A percentile compares a stretch with the other conserved stretches of the same genome.
Conservation (phyloP, 306 rosid genomes). For the Sphenostylis stenocarpa region DNA sequence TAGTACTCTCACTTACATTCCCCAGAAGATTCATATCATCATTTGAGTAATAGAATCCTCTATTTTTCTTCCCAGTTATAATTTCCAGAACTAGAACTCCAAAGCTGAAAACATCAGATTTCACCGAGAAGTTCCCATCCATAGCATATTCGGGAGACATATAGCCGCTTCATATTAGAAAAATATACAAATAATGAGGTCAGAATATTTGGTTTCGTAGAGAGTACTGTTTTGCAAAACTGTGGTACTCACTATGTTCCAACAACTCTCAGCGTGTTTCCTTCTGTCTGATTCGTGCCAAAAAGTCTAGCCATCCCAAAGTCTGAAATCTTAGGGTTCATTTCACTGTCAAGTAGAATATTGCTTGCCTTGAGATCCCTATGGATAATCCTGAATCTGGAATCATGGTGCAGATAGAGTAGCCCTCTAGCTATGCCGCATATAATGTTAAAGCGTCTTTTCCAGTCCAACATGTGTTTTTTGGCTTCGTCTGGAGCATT, state of each 20-base stretch:
- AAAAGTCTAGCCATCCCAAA: conserved; percentile 86
- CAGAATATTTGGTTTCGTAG: background rate
- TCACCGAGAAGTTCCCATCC: conserved; percentile 69
- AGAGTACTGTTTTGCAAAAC: background rate
- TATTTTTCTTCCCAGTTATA: conserved; percentile 63
- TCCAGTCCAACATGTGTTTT: conserved; percentile 48
- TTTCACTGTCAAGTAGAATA: conserved; percentile 59
- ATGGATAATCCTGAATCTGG: conserved; percentile 71
- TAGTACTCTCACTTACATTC: conserved; percentile 40
- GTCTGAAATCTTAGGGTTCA: conserved; percentile 76
- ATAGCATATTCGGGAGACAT: conserved; percentile 87
- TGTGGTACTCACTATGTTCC: conserved; percentile 75
- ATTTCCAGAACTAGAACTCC: conserved; percentile 73
- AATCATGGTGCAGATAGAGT: conserved; percentile 79
- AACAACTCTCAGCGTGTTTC: conserved; percentile 67
- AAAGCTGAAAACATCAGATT: conserved; percentile 78
- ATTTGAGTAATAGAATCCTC: conserved; percentile 57
- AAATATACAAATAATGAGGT: background rate
- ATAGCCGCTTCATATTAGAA: conserved; percentile 51
- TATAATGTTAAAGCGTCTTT: conserved; percentile 56
- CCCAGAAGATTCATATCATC: conserved; percentile 64
- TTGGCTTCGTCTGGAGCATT: conserved; percentile 42
- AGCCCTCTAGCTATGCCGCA: conserved; percentile 78
- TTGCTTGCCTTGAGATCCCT: conserved; percentile 85
- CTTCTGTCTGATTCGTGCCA: conserved; percentile 55